Evolutionary conservation across 768 basidiomycete genomes (phyloP), one percentile per base, ranked within the genome.

Genomic region (Leccinum sublutescens): DNA sequence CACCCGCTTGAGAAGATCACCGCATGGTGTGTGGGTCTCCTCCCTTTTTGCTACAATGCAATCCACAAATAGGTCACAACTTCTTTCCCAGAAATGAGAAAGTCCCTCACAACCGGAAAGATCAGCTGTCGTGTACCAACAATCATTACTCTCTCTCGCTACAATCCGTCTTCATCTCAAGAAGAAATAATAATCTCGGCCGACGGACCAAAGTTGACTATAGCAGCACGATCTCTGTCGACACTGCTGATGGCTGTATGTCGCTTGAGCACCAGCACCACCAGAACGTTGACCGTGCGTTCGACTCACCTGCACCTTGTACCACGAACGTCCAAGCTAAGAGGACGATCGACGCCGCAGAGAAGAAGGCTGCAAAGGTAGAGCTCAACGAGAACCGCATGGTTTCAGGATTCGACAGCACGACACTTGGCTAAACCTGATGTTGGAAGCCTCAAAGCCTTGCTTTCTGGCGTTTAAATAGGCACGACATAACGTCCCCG

Each of bases 301-400:
- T 2, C 12, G 19, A 56, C 62, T 61, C n/a, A 67, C 65, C 52
- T 5, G 52, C 62, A 31, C 62, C 50, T 31, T 47, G 66, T 2
- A 6, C 66, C 48, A 59, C 55, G 15, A 52, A 3, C 1, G 43
- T 34, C 53, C 62, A 66, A 1, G 27, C 33, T 33, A 55, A 36
- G n/a, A 64, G n/a, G 50, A 54, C 12, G 38, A 53, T 23, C 10
- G 10, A 52, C 1, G 17, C 25, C 25, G 43, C 15, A 34, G 53
- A 8, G 4, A 61, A 47, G n/a, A 56, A 7, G 2, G 10, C 47
- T 19, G 58, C 23, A 23, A 57, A n/a, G 17, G 40, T 14, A 19
- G 45, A 40, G 15, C 14, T 3, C 51, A 23, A 53, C 4, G 38
- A 31, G 48, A 58, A 19, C 29, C 23, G 55, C 66, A 68, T 67